Evolutionary conservation across 345 rosid species (phyloP), one percentile per base, ranked within the genome.

Genomic region (Mercurialis annua): DNA sequence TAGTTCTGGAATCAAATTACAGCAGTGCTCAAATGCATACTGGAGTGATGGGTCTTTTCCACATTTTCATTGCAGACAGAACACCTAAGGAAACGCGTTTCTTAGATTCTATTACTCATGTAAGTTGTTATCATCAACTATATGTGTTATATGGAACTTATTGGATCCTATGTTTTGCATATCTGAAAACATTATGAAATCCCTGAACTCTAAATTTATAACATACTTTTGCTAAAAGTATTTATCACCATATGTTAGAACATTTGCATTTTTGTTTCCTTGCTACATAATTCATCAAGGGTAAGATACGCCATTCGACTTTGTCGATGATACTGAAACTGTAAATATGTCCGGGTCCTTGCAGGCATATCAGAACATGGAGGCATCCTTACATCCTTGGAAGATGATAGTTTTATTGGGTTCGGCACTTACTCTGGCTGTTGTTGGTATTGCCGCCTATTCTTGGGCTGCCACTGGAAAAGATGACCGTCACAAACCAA

Each of bases 31-130:
- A 50, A 65, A 72, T 42, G 60, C 98, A 87, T 79, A 83, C 86
- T 0, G 97, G 98, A 48, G 97, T 93, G 5, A 93, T 93, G 98
- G 93, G 90, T 27, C 80, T 93, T 40, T 87, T 90, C 78, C 82
- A 88, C 82, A 50, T 93, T 27, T 29, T 86, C 67, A 86, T 93
- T 27, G 87, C 91, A 29, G 84, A 86, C 42, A 71, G 73, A 62
- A 49, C 75, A 70, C 83, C 92, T 10, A 73, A 76, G 15, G 26
- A 21, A 42, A 59, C 30, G 17, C 67, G 65, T 42, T 56, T 59
- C 29, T 40, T 68, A 23, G 44, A 64, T 40, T 51, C 46, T 17
- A 26, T 31, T 18, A 1, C 50, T 71, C 72, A 67, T 64, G 96
- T 87, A 80, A 79, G 73, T 47, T 46, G 44, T n/a, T n/a, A n/a